Evolutionary conservation across 225 moss, liverwort and hornwort species (phyloP).

Genomic region (Marchantia paleacea): DNA sequence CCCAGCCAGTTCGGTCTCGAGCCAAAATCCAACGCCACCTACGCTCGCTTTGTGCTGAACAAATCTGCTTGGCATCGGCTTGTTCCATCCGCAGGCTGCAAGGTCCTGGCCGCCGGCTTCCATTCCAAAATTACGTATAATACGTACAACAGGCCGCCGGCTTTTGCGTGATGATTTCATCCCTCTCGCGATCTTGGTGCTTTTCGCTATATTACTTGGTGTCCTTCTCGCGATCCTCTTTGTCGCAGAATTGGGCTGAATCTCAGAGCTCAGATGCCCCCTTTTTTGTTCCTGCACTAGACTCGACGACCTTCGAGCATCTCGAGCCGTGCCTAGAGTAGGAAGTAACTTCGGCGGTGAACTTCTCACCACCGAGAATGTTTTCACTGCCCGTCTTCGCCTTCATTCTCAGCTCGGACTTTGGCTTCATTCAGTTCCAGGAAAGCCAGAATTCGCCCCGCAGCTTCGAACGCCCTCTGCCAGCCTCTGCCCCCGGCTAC

Average conservation of each 20-base stretch:
- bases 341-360: too few species aligned
- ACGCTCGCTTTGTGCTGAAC: background rate
- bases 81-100: background rate
- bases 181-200: background rate
- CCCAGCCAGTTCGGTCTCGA: background rate
- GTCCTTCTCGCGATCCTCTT: background rate
- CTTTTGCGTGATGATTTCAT: background rate
- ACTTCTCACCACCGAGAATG: too few species aligned
- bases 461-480: too few species aligned
- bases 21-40: background rate
- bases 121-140: background rate
- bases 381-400: too few species aligned
- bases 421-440: too few species aligned
- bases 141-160: background rate
- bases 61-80: background rate
- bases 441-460: too few species aligned
- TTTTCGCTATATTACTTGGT: too few species aligned
- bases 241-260: background rate
- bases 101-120: background rate
- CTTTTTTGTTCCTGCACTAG: background rate
- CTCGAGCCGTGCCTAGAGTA: background rate
- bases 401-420: too few species aligned
- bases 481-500: too few species aligned
- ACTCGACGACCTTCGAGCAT: background rate
- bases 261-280: background rate